Conservation (phyloP, 2,329 filamentous ascomycete species). For the Aureobasidium pullulans region DNA sequence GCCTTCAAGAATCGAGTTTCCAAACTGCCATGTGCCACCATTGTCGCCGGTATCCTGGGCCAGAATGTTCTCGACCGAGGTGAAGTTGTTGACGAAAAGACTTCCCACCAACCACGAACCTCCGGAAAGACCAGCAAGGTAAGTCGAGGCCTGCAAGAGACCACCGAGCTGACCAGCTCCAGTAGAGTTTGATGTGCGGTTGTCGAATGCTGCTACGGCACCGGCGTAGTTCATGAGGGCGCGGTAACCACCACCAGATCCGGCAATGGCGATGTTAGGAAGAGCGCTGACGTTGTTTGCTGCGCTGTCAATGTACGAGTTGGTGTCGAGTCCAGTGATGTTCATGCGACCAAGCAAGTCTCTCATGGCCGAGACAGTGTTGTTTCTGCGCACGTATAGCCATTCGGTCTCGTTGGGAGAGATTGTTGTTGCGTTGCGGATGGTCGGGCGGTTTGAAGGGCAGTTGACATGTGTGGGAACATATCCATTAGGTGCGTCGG, state of each 20-base stretch:
- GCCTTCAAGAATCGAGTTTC: slow-evolving; percentile 53
- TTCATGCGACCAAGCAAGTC: slow-evolving; percentile 63
- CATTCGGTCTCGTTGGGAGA: slow-evolving; percentile 66
- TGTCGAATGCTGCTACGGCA: slow-evolving; percentile 71
- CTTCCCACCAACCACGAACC: slow-evolving; percentile 82
- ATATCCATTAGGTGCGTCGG: slow-evolving; percentile 61
- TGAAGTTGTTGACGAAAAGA: slow-evolving; percentile 71
- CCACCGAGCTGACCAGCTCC: slow-evolving; percentile 65
- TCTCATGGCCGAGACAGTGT: slow-evolving; percentile 67
- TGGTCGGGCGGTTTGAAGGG: slow-evolving; percentile 58
- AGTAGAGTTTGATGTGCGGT: slow-evolving; percentile 57
- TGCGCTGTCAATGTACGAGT: slow-evolving; percentile 58
- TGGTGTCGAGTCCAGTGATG: slow-evolving; percentile 73
- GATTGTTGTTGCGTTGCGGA: slow-evolving; percentile 56
- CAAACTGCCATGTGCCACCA: slow-evolving; percentile 55
- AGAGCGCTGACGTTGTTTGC: slow-evolving; percentile 49
- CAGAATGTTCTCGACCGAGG: slow-evolving; percentile 53
- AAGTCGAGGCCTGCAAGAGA: slow-evolving; percentile 72
- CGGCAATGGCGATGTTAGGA: slow-evolving; percentile 66
- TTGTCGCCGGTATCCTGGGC: slow-evolving; percentile 30
- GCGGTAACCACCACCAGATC: slow-evolving; percentile 79
- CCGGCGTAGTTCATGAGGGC: slow-evolving; percentile 82
- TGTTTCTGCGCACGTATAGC: slow-evolving; percentile 62
- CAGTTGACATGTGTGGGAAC: slow-evolving; percentile 62
- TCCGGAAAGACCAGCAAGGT: slow-evolving; percentile 72